phyloP scores from a whole-genome alignment of 2,329 filamentous ascomycete species.

The Teratosphaeria zuluensis region DNA sequence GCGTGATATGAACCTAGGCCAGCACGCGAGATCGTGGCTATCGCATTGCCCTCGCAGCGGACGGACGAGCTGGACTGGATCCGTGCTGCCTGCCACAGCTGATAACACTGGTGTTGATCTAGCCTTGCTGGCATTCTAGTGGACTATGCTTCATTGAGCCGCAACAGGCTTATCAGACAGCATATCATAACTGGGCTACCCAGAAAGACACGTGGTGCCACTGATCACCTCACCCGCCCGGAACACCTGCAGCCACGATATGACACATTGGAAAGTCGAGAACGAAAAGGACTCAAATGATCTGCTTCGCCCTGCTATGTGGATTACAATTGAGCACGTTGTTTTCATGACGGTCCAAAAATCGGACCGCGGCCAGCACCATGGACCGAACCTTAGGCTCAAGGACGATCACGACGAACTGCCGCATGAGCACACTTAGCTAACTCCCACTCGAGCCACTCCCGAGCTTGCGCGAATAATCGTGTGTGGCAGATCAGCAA shows the following conservation, averaged over 20 bases:
- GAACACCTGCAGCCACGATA: too few species aligned
- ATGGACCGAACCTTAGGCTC: not conserved
- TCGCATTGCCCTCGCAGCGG: not conserved
- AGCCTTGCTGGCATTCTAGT: not conserved
- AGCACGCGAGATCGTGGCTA: not conserved
- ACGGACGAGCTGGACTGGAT: not conserved
- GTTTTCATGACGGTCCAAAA: not conserved
- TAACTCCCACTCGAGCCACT: too few species aligned
- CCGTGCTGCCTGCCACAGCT: not conserved
- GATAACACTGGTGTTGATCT: not conserved
- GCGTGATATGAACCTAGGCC: not conserved
- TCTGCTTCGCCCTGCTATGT: not conserved
- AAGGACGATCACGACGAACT: not conserved
- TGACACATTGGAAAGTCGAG: not conserved
- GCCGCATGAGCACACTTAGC: not conserved
- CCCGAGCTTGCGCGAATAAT: not conserved
- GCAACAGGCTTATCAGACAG: not conserved
- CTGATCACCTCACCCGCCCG: not conserved
- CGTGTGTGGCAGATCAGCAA: not conserved
- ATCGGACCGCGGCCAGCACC: not conserved
- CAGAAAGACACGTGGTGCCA: not conserved
- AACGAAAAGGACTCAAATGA: not conserved
- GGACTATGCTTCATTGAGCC: not conserved
- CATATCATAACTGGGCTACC: not conserved
- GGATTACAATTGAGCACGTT: not conserved